Base-by-base conservation (phyloP, 257 asterid genomes). In the Solanum dulcamara region DNA sequence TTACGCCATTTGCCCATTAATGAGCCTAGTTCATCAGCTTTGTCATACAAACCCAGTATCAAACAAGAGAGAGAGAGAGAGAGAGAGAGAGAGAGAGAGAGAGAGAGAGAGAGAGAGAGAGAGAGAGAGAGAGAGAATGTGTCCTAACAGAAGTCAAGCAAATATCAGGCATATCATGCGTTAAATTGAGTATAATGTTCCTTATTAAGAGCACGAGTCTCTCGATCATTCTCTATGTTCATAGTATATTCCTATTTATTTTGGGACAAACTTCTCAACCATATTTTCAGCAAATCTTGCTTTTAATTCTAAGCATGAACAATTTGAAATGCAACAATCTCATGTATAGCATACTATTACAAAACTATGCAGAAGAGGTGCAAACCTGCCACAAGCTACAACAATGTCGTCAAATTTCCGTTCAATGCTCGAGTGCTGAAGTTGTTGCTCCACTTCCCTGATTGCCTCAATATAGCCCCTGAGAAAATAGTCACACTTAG, bases 391-490 rank as follows among this genome's bases (percentile, higher is more conserved):
- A 84, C 98, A 95, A 53, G 98, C 98, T 66, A 93, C 98, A 89
- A 94, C 93, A 81, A 96, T 92, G 90, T 94, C 96, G 62, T 93
- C 94, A 83, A 96, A 95, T 82, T 88, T 77, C 81, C 85, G 80
- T 85, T 66, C 88, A 33, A 88, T 85, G 44, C 66, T 84, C 40
- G 86, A 84, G 64, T 87, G 83, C 88, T 64, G 90, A 50, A 91
- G 84, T 89, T 96, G 99, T 80, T 91, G 93, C 87, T 93, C 91
- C 86, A 96, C 88, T 92, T 96, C 99, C 90, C 94, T 90, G 84
- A 93, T 88, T 85, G 98, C 98, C 91, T 96, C 98, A 72, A 96
- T 86, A 85, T 96, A 96, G 55, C 99, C 99, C 99, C 99, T 96
- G 92, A 81, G 88, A 86, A 86, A 44, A 70, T 81, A 80, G 82